Percentiles rank a stretch among this genome's conserved stretches.
Conservation (phyloP, 176 grass and related monocot species). For the Juncus inflexus region DNA sequence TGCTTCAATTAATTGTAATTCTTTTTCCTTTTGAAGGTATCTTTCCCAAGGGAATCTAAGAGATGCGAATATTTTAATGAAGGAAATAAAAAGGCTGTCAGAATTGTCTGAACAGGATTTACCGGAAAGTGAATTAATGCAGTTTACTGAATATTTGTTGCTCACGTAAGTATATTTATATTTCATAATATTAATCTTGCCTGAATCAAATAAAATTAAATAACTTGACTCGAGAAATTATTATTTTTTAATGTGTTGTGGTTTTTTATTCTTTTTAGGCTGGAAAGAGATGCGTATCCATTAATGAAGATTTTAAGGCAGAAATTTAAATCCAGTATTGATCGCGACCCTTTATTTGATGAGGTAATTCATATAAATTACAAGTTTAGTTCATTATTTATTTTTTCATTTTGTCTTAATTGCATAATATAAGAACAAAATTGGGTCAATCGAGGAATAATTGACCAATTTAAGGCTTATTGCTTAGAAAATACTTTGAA, state of each 20-base stretch:
- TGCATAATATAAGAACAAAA: neutral
- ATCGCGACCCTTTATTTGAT: slow-evolving; percentile 77
- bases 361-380: slow-evolving; percentile 43
- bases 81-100: slow-evolving; percentile 68
- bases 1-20: neutral
- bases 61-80: slow-evolving; percentile 90
- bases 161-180: slow-evolving; percentile 54
- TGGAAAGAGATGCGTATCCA: slow-evolving; percentile 97
- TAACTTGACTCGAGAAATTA: neutral
- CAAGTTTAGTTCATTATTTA: neutral
- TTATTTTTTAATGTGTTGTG: slow-evolving; percentile 29
- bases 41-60: slow-evolving; percentile 89
- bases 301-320: slow-evolving; percentile 82
- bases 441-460: neutral
- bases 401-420: slow-evolving; percentile 13
- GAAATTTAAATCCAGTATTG: slow-evolving; percentile 80
- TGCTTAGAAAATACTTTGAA: neutral
- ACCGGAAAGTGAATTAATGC: slow-evolving; percentile 61
- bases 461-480: slow-evolving; percentile 4
- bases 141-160: slow-evolving; percentile 79
- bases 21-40: slow-evolving; percentile 49
- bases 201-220: neutral
- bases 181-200: neutral
- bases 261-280: slow-evolving; percentile 37
- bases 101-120: slow-evolving; percentile 62